A percentile compares a stretch with the other conserved stretches of the same genome.
Conservation (phyloP, 164 flowering plant species). For the Saururus chinensis region DNA sequence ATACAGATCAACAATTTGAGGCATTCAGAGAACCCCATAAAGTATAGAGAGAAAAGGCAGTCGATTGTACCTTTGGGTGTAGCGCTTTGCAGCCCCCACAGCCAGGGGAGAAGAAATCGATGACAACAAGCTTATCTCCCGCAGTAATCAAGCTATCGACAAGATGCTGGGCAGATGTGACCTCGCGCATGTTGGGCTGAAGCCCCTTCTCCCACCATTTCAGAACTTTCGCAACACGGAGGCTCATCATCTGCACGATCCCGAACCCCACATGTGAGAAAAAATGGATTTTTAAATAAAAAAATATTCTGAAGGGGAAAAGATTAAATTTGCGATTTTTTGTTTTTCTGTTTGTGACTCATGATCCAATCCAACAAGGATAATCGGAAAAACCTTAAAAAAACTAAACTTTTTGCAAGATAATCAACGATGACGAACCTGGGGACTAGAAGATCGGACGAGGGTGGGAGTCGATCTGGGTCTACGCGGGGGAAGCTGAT, state of each 20-base stretch:
- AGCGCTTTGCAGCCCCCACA: slow-evolving; percentile 93
- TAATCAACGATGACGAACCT: background rate
- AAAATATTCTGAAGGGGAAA: too few relatives aligned
- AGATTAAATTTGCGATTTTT: too few relatives aligned
- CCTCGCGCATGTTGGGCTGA: slow-evolving; percentile 66
- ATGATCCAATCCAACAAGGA: too few relatives aligned
- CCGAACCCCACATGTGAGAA: background rate
- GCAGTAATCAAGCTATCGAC: slow-evolving; percentile 51
- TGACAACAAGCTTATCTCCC: slow-evolving; percentile 59
- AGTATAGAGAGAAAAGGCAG: background rate
- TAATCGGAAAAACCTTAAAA: too few relatives aligned
- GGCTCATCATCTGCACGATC: slow-evolving; percentile 12
- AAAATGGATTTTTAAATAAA: too few relatives aligned
- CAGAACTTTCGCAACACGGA: slow-evolving; percentile 37
- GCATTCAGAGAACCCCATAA: background rate
- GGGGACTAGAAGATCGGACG: background rate
- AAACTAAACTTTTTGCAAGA: too few relatives aligned
- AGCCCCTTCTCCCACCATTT: slow-evolving; percentile 84
- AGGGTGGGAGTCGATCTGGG: background rate
- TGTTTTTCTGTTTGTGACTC: too few relatives aligned
- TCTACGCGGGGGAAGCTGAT: background rate
- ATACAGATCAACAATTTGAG: background rate
- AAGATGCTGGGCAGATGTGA: slow-evolving; percentile 54
- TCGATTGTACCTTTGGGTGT: slow-evolving; percentile 64
- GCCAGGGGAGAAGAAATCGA: slow-evolving; percentile 82